Conservation (phyloP, 73 alveolate genomes). For the Stentor roeselii region DNA sequence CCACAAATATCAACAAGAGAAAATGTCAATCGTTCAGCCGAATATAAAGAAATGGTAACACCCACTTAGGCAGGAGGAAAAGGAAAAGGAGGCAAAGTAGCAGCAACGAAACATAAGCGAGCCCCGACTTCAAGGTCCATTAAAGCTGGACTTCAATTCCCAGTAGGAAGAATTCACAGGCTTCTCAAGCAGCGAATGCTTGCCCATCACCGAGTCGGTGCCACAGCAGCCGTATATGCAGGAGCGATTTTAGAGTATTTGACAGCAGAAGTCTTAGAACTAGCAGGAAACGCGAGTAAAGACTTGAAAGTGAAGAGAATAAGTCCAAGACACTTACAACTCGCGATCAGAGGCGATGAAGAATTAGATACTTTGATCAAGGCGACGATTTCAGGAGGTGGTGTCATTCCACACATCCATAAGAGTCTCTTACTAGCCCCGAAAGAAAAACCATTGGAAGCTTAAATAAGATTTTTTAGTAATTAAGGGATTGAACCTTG, state of each 20-base stretch:
- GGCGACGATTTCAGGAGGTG: constrained; percentile 99
- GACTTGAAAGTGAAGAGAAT: constrained; percentile 96
- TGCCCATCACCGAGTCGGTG: constrained; percentile 94
- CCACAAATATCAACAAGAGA: background rate
- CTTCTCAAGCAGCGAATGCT: constrained; percentile 81
- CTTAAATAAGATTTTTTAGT: too few species aligned
- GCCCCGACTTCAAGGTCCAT: constrained; percentile 93
- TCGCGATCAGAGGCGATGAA: constrained; percentile 99
- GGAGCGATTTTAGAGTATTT: constrained; percentile 97
- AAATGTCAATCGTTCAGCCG: background rate
- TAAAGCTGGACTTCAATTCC: constrained; percentile 96
- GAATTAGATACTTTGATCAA: constrained; percentile 93
- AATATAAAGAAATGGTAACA: constrained; percentile 26
- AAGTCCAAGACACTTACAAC: constrained; percentile 94
- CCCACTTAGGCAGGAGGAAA: constrained; percentile 72
- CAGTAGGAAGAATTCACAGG: constrained; percentile 99
- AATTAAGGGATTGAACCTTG: too few species aligned
- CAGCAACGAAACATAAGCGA: constrained; percentile 74
- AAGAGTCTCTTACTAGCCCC: constrained; percentile 66
- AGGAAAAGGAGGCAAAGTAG: constrained; percentile 90
- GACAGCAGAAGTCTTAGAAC: constrained; percentile 97
- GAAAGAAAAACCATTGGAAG: constrained; percentile 30
- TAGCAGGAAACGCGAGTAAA: constrained; percentile 98
- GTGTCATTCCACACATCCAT: constrained; percentile 99
- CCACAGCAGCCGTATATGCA: constrained; percentile 97